phyloP scores from a whole-genome alignment of 176 grass and related monocot genomes.

The Raddia guianensis region DNA sequence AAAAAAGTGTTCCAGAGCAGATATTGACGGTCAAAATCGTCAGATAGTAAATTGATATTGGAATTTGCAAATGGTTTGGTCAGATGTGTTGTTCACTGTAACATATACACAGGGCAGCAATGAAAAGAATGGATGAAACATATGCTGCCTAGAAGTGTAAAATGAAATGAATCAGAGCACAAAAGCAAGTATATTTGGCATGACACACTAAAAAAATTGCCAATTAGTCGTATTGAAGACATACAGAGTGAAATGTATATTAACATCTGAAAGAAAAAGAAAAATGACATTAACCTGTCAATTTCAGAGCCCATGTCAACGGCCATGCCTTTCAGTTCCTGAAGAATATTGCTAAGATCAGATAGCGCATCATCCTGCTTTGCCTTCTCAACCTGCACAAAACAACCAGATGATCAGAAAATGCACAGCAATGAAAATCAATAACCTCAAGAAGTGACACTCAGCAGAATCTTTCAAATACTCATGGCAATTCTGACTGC shows the following conservation, averaged over 20 bases:
- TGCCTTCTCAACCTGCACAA: constrained; percentile 67
- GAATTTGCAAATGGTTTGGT: background rate
- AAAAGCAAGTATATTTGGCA: background rate
- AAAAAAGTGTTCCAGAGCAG: background rate
- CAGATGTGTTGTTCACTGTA: constrained; percentile 15
- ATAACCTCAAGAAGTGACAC: background rate
- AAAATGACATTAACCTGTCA: constrained; percentile 50
- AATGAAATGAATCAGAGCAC: background rate
- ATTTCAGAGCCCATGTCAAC: constrained; percentile 91
- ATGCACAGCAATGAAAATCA: background rate
- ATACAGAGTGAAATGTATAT: background rate
- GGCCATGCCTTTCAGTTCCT: constrained; percentile 84
- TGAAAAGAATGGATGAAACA: constrained; percentile 6
- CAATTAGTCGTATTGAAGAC: background rate
- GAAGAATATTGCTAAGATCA: constrained; percentile 74
- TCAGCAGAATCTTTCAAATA: background rate
- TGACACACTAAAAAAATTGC: background rate
- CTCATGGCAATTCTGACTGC: background rate
- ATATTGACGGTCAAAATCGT: background rate
- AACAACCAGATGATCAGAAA: constrained; percentile 24
- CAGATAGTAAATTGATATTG: background rate
- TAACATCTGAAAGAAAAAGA: background rate
- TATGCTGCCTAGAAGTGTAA: background rate
- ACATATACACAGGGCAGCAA: background rate
- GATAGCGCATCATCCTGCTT: constrained; percentile 89